Evolutionary conservation across 2,329 filamentous ascomycete genomes (phyloP), one percentile per base, ranked within the genome.

Genomic region (Amauroascus niger): DNA sequence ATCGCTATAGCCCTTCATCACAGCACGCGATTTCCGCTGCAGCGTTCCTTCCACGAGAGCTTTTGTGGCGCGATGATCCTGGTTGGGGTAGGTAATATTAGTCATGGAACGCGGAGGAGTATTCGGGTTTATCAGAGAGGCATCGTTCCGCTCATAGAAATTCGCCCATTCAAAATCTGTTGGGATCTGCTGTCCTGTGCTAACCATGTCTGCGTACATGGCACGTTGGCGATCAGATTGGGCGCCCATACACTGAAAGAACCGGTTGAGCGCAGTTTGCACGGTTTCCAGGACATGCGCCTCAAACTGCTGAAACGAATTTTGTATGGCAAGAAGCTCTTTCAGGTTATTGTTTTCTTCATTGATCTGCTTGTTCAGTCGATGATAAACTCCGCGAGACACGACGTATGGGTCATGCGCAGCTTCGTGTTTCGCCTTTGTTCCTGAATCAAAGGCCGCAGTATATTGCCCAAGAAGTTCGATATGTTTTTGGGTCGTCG

Each of bases 281-380:
- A 97, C 72, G 7, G 87, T 87, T 65, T 86, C 78, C 52, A 98
- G 73, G 53, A 97, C 76, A 67, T 97, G 90, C 0, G 82, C 78
- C 71, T 98, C 93, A 62, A 97, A 98, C 35, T 83, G 77, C 54
- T 84, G 77, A 67, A 97, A 95, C 67, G 88, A 88, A 72, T 86
- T 84, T 72, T 98, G 93, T n/a, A 96, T 86, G 8, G 84, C 80
- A 58, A 98, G 79, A 54, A 97, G 79, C 67, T 98, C 93, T 67
- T 95, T 88, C 59, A 85, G 82, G 73, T 94, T 91, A 75, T 90
- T 94, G 77, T 98, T 98, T 75, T 98, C 93, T 66, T 95, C 88
- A 45, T 88, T 76, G 33, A 97, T 81, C 74, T 98, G 93, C 75
- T 87, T 91, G 78, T 88, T 84, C 53, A 98, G 76, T 41, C 89